These are phyloP conservation scores for Coniferiporia sulphurascens DNA, from an alignment of 1,284 basidiomycete genomes.

Conservation along the genomic window DNA sequence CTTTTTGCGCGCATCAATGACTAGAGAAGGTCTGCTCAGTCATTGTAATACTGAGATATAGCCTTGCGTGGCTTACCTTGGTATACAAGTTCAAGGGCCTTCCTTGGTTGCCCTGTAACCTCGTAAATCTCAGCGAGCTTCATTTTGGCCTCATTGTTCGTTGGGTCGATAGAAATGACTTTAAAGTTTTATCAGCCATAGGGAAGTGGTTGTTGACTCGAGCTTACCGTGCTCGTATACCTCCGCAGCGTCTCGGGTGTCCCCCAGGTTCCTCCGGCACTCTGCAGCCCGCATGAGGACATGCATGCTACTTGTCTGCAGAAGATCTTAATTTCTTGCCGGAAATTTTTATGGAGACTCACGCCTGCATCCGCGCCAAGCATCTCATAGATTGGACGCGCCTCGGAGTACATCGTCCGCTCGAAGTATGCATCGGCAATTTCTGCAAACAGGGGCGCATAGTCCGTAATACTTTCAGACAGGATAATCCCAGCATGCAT, in stretches of 20 bases:
- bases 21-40: conserved; percentile 29
- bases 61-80: conserved; percentile 52
- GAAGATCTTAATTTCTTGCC: neutral
- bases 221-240: conserved; percentile 75
- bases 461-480: conserved; percentile 66
- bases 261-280: conserved; percentile 70
- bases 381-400: conserved; percentile 72
- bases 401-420: conserved; percentile 65
- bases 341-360: too few relatives aligned
- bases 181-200: conserved; percentile 9
- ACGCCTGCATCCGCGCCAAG: conserved; percentile 72
- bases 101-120: conserved; percentile 70
- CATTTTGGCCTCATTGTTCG: conserved; percentile 79
- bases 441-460: conserved; percentile 75
- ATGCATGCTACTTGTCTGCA: conserved; percentile 63
- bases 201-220: neutral
- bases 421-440: conserved; percentile 85
- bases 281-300: conserved; percentile 66
- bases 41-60: neutral
- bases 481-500: conserved; percentile 73
- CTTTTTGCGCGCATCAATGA: conserved; percentile 63
- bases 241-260: conserved; percentile 71
- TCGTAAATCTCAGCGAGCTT: conserved; percentile 89
- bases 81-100: conserved; percentile 82
- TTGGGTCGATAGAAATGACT: conserved; percentile 74